Evolutionary conservation across 2,329 filamentous ascomycete genomes (phyloP).

Genomic region (Karstenula rhodostoma): DNA sequence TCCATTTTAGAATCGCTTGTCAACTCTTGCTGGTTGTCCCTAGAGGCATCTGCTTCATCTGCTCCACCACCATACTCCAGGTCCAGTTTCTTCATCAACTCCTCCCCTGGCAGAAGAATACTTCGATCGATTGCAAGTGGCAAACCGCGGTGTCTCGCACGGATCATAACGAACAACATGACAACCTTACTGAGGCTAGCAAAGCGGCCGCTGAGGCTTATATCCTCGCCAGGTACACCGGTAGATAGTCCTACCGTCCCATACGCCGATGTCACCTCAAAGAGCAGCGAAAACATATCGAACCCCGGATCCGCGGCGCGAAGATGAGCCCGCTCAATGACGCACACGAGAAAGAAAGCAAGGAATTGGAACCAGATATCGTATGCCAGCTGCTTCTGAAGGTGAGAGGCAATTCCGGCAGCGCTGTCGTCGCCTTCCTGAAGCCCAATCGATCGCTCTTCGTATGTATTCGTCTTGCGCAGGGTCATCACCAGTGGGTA

Average conservation of each 20-base stretch:
- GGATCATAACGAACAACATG: slow-evolving; percentile 64
- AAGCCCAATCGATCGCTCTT: slow-evolving; percentile 71
- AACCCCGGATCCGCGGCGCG: slow-evolving; percentile 46
- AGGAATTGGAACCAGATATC: slow-evolving; percentile 73
- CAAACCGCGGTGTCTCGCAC: slow-evolving; percentile 39
- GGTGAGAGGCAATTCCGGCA: slow-evolving; percentile 56
- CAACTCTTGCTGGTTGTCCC: neutral
- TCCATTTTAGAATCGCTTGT: neutral
- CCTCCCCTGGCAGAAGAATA: slow-evolving; percentile 42
- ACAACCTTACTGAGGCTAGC: slow-evolving; percentile 66
- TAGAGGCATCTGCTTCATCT: slow-evolving; percentile 1
- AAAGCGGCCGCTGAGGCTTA: slow-evolving; percentile 65
- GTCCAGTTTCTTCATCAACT: slow-evolving; percentile 46
- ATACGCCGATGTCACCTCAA: slow-evolving; percentile 66
- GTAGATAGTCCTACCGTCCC: slow-evolving; percentile 69
- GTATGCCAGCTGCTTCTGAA: slow-evolving; percentile 71
- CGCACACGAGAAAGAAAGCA: slow-evolving; percentile 66
- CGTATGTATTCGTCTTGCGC: slow-evolving; percentile 75
- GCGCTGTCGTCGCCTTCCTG: slow-evolving; percentile 48
- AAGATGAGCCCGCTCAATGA: slow-evolving; percentile 67
- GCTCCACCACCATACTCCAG: slow-evolving; percentile 34
- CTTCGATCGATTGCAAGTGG: slow-evolving; percentile 43
- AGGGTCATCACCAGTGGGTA: slow-evolving; percentile 71
- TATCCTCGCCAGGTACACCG: slow-evolving; percentile 62
- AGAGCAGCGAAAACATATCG: slow-evolving; percentile 50